Evolutionary conservation across 345 rosid genomes (phyloP).

Genomic region (Psidium friedrichsthalianum): DNA sequence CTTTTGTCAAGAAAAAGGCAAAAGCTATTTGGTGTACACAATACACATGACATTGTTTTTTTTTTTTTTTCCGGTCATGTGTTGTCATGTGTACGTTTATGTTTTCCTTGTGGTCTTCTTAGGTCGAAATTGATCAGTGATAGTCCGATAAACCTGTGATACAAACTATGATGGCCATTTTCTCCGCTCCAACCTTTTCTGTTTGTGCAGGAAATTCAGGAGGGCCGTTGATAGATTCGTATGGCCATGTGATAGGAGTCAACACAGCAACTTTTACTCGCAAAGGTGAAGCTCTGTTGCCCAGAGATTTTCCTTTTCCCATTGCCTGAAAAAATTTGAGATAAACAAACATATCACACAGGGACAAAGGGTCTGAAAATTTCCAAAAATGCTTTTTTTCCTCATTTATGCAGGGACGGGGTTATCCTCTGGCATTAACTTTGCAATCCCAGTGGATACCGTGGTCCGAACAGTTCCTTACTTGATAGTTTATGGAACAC

Average conservation of each 20-base stretch:
- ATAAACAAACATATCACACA: neutral
- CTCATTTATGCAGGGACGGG: conserved; percentile 50
- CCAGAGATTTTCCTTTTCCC: neutral
- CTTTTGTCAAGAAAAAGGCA: neutral
- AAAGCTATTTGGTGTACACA: neutral
- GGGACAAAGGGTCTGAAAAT: neutral
- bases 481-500: conserved; percentile 79
- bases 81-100: neutral
- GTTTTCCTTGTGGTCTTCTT: neutral
- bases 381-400: neutral
- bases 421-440: conserved; percentile 71
- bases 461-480: conserved; percentile 61
- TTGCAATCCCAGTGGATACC: conserved; percentile 71
- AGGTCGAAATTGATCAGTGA: neutral
- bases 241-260: conserved; percentile 79
- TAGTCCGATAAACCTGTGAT: neutral
- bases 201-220: conserved; percentile 53
- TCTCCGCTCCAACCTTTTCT: neutral
- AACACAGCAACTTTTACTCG: conserved; percentile 86
- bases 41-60: neutral
- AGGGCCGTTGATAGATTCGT: conserved; percentile 67
- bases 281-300: conserved; percentile 31
- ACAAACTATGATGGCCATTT: neutral
- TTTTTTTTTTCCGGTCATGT: neutral
- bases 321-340: neutral